Conservation (phyloP, 2,329 filamentous ascomycete species). For the Endoconidiophora laricicola region DNA sequence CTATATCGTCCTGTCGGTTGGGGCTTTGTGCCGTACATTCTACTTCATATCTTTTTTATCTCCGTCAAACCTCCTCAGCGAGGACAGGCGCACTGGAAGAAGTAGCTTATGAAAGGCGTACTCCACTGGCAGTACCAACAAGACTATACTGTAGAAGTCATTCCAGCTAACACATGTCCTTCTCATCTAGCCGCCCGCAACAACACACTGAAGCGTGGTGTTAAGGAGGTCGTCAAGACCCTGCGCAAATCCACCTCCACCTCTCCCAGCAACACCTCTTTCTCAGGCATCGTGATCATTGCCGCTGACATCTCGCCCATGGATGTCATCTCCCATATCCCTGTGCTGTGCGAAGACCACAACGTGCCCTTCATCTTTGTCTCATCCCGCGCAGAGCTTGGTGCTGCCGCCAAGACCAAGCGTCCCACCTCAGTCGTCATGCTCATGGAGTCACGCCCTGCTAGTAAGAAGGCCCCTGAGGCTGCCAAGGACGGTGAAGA, state of each 20-base stretch:
- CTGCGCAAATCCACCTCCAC: conserved; percentile 76
- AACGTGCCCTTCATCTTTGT: conserved; percentile 95
- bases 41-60: neutral
- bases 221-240: conserved; percentile 97
- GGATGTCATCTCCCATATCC: conserved; percentile 97
- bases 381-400: conserved; percentile 78
- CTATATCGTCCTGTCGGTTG: too few relatives aligned
- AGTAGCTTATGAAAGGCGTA: too few relatives aligned
- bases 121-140: neutral
- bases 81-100: neutral
- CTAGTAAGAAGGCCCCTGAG: conserved; percentile 28
- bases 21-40: neutral
- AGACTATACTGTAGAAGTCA: neutral
- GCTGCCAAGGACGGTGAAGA: conserved; percentile 30
- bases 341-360: conserved; percentile 95
- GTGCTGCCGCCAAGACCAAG: conserved; percentile 87
- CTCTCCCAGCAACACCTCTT: conserved; percentile 43
- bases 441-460: conserved; percentile 45
- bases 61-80: neutral
- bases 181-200: conserved; percentile 62
- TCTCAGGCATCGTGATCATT: conserved; percentile 70
- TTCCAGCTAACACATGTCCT: conserved; percentile 14
- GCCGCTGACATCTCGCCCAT: conserved; percentile 95
- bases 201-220: conserved; percentile 90
- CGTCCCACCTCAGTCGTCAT: conserved; percentile 92